phyloP scores from a whole-genome alignment of 2,329 filamentous ascomycete genomes.

The Monilinia fructigena region DNA sequence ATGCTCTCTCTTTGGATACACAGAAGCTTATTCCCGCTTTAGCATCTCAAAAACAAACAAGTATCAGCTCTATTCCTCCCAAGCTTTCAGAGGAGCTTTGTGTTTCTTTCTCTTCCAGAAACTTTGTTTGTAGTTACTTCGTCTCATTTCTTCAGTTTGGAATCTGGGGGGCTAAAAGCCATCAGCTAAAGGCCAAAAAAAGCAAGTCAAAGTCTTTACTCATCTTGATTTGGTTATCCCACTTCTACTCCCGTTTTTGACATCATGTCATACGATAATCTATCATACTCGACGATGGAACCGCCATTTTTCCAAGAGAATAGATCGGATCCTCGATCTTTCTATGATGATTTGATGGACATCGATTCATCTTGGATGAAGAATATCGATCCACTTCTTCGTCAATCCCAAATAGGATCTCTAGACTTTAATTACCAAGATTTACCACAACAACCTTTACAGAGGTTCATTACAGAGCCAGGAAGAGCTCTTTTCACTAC shows the following conservation, averaged over 20 bases:
- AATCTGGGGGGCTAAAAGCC: conserved; percentile 14
- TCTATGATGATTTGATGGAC: conserved; percentile 22
- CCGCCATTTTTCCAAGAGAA: conserved; percentile 24
- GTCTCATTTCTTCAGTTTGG: conserved; percentile 23
- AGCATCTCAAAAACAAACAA: conserved; percentile 23
- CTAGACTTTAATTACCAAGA: conserved; percentile 20
- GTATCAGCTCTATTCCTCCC: conserved; percentile 12
- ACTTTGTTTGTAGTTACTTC: conserved; percentile 24
- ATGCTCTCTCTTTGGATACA: conserved; percentile 14
- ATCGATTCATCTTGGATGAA: conserved; percentile 25
- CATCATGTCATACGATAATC: conserved; percentile 26
- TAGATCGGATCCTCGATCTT: conserved; percentile 21
- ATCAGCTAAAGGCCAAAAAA: neutral
- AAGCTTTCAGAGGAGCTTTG: neutral
- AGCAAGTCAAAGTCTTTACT: neutral
- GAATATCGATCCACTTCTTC: conserved; percentile 30
- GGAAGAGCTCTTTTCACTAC: conserved; percentile 28
- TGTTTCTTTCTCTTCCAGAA: conserved; percentile 19
- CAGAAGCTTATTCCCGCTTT: conserved; percentile 15
- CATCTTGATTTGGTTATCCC: neutral
- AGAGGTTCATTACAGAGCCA: conserved; percentile 31
- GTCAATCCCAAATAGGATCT: conserved; percentile 11
- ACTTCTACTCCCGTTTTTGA: neutral
- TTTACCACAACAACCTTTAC: conserved; percentile 28
- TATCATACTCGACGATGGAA: conserved; percentile 18